Evolutionary conservation across 169 alveolate genomes (phyloP).

Genomic region (Babesia caballi): DNA sequence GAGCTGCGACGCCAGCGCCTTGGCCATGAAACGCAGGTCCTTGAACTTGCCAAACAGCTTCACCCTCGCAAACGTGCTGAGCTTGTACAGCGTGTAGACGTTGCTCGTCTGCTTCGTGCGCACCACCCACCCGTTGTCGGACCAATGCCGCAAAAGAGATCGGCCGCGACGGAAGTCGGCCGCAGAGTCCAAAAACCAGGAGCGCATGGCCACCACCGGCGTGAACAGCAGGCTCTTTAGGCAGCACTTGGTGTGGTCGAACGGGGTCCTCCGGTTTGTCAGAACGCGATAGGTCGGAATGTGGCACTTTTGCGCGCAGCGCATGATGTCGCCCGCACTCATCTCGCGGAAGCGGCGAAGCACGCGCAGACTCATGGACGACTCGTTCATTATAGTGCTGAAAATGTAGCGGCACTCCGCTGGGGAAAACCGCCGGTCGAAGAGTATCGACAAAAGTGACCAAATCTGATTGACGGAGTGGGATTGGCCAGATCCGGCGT

Average conservation of each 20-base stretch:
- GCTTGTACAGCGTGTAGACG: conserved; percentile 11
- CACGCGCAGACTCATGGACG: conserved; percentile 22
- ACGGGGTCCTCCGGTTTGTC: conserved; percentile 1
- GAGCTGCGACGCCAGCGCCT: conserved; percentile 19
- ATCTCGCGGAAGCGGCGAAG: conserved; percentile 29
- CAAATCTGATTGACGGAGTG: conserved; percentile 7
- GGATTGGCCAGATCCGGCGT: neutral
- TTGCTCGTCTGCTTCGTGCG: conserved; percentile 28
- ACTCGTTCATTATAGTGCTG: conserved; percentile 17
- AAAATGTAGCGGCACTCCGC: conserved; percentile 29
- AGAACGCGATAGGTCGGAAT: neutral
- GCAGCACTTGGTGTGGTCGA: neutral
- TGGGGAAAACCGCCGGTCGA: conserved; percentile 20
- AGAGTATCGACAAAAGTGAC: conserved; percentile 29
- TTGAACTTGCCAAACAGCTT: conserved; percentile 47
- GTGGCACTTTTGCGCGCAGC: neutral
- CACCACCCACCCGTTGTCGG: conserved; percentile 53
- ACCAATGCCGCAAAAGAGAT: conserved; percentile 32
- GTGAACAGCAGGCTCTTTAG: conserved; percentile 43
- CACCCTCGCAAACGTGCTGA: conserved; percentile 35
- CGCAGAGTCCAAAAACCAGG: neutral
- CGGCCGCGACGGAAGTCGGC: conserved; percentile 1
- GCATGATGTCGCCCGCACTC: conserved; percentile 22
- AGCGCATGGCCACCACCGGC: conserved; percentile 22
- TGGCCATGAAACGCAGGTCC: conserved; percentile 18